Conservation (phyloP, 306 rosid species). For the Dryas drummondii region DNA sequence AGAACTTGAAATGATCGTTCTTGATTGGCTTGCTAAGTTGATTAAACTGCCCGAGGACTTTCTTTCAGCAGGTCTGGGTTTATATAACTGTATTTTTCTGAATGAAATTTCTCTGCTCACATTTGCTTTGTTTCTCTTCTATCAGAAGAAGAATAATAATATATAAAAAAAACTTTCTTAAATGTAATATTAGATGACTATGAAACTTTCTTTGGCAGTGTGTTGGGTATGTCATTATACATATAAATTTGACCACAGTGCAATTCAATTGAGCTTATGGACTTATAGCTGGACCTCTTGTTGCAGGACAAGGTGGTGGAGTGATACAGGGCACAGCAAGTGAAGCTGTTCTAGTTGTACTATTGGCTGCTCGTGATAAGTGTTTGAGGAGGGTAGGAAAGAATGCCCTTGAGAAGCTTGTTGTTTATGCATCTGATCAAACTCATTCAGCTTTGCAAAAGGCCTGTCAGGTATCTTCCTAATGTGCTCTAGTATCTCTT, state of each 20-base stretch:
- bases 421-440: constrained; percentile 88
- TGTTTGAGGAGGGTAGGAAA: constrained; percentile 55
- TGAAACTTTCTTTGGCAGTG: background rate
- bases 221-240: background rate
- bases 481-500: constrained; percentile 2
- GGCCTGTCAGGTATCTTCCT: constrained; percentile 78
- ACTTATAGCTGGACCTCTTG: constrained; percentile 26
- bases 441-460: constrained; percentile 75
- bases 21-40: constrained; percentile 91
- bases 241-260: background rate
- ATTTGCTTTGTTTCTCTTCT: background rate
- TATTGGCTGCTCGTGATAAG: constrained; percentile 89
- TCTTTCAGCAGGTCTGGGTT: constrained; percentile 61
- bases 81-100: background rate
- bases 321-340: constrained; percentile 98
- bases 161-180: background rate
- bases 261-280: constrained; percentile 5
- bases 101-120: background rate
- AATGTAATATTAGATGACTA: background rate
- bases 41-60: constrained; percentile 61
- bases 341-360: constrained; percentile 89
- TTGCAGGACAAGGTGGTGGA: constrained; percentile 90
- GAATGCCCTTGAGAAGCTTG: constrained; percentile 64
- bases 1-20: constrained; percentile 82
- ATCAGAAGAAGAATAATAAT: background rate